phyloP scores from a whole-genome alignment of 2,329 filamentous ascomycete genomes.

The Pestalotiopsis fici region DNA sequence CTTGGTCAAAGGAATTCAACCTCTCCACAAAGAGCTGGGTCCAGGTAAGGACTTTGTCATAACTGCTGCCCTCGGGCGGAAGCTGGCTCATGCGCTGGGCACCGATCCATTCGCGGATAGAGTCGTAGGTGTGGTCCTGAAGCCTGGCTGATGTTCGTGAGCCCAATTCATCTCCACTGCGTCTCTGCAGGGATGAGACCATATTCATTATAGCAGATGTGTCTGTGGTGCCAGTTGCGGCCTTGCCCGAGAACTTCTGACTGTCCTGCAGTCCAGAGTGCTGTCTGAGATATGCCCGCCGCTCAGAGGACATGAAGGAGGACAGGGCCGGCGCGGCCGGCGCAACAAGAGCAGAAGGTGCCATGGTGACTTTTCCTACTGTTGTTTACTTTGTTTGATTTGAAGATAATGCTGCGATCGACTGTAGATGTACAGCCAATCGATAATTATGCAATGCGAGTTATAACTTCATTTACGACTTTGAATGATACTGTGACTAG shows the following conservation, averaged over 20 bases:
- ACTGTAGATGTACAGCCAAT: neutral
- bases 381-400: neutral
- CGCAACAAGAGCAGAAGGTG: neutral
- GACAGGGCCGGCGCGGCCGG: neutral
- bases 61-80: conserved; percentile 38
- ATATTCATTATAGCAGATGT: conserved; percentile 28
- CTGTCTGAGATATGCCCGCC: neutral
- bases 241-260: neutral
- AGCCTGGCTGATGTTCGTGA: conserved; percentile 26
- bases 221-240: conserved; percentile 9
- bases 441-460: neutral
- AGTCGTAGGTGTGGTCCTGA: conserved; percentile 24
- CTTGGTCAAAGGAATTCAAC: conserved; percentile 35
- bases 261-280: neutral
- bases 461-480: neutral
- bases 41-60: conserved; percentile 40
- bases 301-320: neutral
- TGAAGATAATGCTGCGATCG: neutral
- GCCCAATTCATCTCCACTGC: conserved; percentile 30
- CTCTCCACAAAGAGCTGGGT: conserved; percentile 37
- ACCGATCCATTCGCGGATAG: conserved; percentile 36
- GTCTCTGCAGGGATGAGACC: conserved; percentile 28
- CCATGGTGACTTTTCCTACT: neutral
- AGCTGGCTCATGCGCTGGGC: conserved; percentile 36
- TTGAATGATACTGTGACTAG: neutral